phyloP scores from a whole-genome alignment of 371 early-diverging fungal genomes.

The Mycotypha africana region DNA sequence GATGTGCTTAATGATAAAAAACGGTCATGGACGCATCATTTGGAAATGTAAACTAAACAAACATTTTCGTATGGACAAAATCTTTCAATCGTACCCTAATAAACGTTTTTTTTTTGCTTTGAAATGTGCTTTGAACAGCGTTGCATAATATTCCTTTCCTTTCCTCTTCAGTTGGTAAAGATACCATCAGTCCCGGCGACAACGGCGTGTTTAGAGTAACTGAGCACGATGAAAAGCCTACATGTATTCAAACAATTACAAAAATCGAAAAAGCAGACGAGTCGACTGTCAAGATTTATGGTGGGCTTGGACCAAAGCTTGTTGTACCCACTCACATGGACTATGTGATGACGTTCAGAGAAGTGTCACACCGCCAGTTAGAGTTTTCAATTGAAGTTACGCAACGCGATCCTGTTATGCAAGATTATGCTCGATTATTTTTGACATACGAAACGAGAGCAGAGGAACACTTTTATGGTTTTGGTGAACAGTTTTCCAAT shows the following conservation, averaged over 20 bases:
- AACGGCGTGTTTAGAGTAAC: slow-evolving; percentile 24
- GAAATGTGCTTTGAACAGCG: too few species aligned
- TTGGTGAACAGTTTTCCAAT: slow-evolving; percentile 42
- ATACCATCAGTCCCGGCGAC: slow-evolving; percentile 15
- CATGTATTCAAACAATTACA: slow-evolving; percentile 37
- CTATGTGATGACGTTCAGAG: slow-evolving; percentile 24
- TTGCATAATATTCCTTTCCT: slow-evolving; percentile 37
- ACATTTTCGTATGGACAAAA: neutral
- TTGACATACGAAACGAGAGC: slow-evolving; percentile 22
- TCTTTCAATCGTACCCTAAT: slow-evolving; percentile 6
- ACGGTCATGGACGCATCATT: slow-evolving; percentile 12
- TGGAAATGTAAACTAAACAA: slow-evolving; percentile 21
- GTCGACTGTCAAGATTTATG: slow-evolving; percentile 14
- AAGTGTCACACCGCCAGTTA: slow-evolving; percentile 24
- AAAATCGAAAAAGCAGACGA: slow-evolving; percentile 15
- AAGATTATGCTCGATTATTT: slow-evolving; percentile 20
- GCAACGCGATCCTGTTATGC: slow-evolving; percentile 22
- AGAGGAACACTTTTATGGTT: slow-evolving; percentile 44
- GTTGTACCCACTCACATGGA: slow-evolving; percentile 25
- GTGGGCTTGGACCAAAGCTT: slow-evolving; percentile 31
- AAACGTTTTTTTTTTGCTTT: too few species aligned
- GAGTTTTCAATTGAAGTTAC: slow-evolving; percentile 22
- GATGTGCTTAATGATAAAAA: slow-evolving; percentile 14
- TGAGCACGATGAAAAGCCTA: slow-evolving; percentile 26
- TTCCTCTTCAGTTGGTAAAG: slow-evolving; percentile 24